A percentile compares a stretch with the other conserved stretches of the same genome.
These are phyloP conservation scores for Lagenidium giganteum DNA, from an alignment of 352 stramenopile genomes.

Conservation along the genomic window DNA sequence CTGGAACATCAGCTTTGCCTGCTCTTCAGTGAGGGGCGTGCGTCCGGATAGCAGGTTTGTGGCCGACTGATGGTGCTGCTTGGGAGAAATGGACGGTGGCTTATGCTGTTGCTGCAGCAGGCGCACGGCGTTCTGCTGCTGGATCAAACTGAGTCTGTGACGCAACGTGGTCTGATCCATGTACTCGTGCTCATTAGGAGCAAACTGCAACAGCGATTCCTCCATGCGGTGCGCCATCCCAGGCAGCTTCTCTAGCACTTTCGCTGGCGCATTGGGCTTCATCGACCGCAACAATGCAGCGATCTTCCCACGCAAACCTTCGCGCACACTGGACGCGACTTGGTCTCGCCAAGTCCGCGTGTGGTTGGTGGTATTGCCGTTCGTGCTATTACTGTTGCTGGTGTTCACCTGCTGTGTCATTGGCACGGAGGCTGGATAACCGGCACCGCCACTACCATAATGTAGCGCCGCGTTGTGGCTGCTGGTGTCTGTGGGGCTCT, in stretches of 20 bases:
- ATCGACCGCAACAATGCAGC: slow-evolving; percentile 89
- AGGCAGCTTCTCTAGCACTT: slow-evolving; percentile 94
- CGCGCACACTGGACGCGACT: slow-evolving; percentile 25
- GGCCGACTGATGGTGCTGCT: neutral
- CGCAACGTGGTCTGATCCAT: slow-evolving; percentile 90
- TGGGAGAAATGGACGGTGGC: slow-evolving; percentile 10
- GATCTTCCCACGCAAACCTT: slow-evolving; percentile 62
- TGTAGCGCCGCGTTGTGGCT: too few species aligned
- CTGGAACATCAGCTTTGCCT: slow-evolving; percentile 54
- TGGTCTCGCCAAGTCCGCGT: slow-evolving; percentile 22
- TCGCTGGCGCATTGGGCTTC: slow-evolving; percentile 93
- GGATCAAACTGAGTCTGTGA: slow-evolving; percentile 87
- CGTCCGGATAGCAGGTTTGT: slow-evolving; percentile 8
- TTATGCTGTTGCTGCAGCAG: slow-evolving; percentile 51
- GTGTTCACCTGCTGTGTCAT: too few species aligned
- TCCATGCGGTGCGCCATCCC: slow-evolving; percentile 96
- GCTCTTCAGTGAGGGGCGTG: slow-evolving; percentile 48
- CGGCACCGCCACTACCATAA: too few species aligned
- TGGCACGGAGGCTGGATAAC: too few species aligned
- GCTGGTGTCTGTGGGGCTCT: too few species aligned
- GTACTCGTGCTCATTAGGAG: slow-evolving; percentile 86
- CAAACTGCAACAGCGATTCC: slow-evolving; percentile 88
- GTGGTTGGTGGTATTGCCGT: too few species aligned
- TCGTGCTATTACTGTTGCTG: too few species aligned
- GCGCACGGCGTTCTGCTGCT: slow-evolving; percentile 59